phyloP scores from a whole-genome alignment of 2,329 filamentous ascomycete species.

The Elsinoe perseae region DNA sequence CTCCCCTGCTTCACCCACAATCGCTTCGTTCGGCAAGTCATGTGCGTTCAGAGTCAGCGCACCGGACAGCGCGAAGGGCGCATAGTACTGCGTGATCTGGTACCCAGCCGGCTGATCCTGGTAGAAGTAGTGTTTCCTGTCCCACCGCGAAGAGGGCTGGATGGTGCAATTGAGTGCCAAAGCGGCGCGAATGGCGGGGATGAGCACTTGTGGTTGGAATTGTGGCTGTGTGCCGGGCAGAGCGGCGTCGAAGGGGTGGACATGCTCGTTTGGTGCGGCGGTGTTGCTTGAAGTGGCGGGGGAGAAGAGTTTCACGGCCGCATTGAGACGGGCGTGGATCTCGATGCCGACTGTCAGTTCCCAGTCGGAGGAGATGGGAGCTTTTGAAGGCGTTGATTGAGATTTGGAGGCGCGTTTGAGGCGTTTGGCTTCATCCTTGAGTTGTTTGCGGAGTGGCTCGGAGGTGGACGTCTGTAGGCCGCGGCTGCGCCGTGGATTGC shows the following conservation, averaged over 20 bases:
- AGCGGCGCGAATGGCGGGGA: constrained; percentile 86
- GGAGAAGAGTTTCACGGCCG: constrained; percentile 82
- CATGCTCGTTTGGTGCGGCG: constrained; percentile 66
- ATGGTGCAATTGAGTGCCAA: constrained; percentile 74
- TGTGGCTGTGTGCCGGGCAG: constrained; percentile 80
- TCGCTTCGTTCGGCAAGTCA: constrained; percentile 71
- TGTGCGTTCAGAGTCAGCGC: constrained; percentile 60
- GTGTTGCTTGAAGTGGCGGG: constrained; percentile 37
- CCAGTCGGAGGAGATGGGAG: constrained; percentile 46
- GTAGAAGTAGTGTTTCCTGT: constrained; percentile 98
- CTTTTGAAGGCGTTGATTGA: constrained; percentile 18
- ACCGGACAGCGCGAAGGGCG: constrained; percentile 62
- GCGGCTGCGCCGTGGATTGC: not conserved
- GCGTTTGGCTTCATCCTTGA: constrained; percentile 36
- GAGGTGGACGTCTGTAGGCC: constrained; percentile 19
- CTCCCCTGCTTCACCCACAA: constrained; percentile 55
- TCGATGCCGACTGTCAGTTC: constrained; percentile 94
- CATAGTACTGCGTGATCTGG: constrained; percentile 95
- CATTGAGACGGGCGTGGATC: constrained; percentile 94
- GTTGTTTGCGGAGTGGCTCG: constrained; percentile 33
- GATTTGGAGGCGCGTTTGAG: constrained; percentile 24
- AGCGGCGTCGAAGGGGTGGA: constrained; percentile 80
- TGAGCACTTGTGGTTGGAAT: constrained; percentile 73
- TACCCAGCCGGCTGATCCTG: constrained; percentile 96
- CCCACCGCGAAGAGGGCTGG: constrained; percentile 71